These are phyloP conservation scores for Suhomyces kunorum DNA, from an alignment of 1,139 yeast genomes.

Conservation along the genomic window DNA sequence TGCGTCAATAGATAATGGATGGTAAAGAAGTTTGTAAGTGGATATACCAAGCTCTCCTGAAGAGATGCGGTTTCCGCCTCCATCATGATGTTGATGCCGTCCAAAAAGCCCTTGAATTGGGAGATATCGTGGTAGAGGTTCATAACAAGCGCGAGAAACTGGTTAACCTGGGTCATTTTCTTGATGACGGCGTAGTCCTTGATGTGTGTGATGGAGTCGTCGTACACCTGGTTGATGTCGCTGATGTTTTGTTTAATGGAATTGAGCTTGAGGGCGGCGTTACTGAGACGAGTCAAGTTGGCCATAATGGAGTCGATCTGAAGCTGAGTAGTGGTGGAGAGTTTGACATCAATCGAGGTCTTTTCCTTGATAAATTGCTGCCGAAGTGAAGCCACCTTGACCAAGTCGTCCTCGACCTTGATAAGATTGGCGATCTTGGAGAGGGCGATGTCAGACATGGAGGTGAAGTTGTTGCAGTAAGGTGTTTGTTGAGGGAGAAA, in stretches of 20 bases:
- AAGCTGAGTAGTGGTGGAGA: conserved; percentile 61
- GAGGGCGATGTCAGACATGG: conserved; percentile 47
- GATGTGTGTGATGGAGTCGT: conserved; percentile 53
- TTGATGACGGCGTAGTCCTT: conserved; percentile 60
- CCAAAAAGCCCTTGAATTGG: conserved; percentile 53
- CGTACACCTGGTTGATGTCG: conserved; percentile 58
- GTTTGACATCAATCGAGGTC: conserved; percentile 68
- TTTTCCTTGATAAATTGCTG: conserved; percentile 70
- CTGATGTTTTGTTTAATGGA: conserved; percentile 55
- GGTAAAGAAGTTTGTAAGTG: conserved; percentile 59
- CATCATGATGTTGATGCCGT: conserved; percentile 53
- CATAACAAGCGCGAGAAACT: conserved; percentile 70
- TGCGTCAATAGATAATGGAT: conserved; percentile 72
- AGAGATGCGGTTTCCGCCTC: conserved; percentile 52
- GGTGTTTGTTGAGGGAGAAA: no score
- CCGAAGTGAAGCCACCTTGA: conserved; percentile 53
- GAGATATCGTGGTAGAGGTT: conserved; percentile 65
- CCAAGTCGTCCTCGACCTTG: conserved; percentile 57
- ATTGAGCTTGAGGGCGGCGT: conserved; percentile 43
- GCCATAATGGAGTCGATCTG: conserved; percentile 57
- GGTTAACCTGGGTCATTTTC: conserved; percentile 66
- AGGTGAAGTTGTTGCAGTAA: not conserved
- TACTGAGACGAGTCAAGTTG: conserved; percentile 39
- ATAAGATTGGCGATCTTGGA: conserved; percentile 48
- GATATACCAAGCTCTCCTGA: conserved; percentile 52